phyloP scores from a whole-genome alignment of 768 basidiomycete genomes.

The Termitomyces eurrhizus region DNA sequence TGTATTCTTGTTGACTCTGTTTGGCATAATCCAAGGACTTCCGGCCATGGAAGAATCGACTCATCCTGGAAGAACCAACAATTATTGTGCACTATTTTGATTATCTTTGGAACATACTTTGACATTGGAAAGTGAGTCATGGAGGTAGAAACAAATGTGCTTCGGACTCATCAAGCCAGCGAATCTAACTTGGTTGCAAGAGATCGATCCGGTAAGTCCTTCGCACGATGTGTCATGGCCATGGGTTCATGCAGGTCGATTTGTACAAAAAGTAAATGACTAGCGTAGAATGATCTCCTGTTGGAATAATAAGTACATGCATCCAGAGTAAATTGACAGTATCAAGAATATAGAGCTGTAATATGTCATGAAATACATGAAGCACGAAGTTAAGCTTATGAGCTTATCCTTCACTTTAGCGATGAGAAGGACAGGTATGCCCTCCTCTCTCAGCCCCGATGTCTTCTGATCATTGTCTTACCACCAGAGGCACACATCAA shows the following conservation, averaged over 20 bases:
- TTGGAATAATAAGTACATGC: too few relatives aligned
- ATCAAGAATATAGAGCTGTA: too few relatives aligned
- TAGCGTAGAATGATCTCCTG: too few relatives aligned
- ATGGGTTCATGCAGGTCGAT: too few relatives aligned
- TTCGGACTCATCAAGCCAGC: not conserved
- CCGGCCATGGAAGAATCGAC: not conserved
- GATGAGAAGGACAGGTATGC: conserved; percentile 4
- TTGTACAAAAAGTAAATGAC: too few relatives aligned
- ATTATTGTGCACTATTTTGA: not conserved
- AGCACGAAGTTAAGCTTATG: not conserved
- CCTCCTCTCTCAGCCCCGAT: not conserved
- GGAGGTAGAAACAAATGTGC: not conserved
- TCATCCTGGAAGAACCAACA: not conserved
- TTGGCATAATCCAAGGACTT: not conserved
- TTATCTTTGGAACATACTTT: not conserved
- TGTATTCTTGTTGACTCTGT: not conserved
- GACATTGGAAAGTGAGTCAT: not conserved
- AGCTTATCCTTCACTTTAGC: not conserved
- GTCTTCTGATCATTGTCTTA: not conserved
- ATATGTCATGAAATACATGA: too few relatives aligned
- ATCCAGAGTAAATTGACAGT: too few relatives aligned
- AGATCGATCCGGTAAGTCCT: too few relatives aligned
- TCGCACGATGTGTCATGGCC: too few relatives aligned
- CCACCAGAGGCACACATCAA: conserved; percentile 1
- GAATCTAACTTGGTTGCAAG: not conserved